These are phyloP conservation scores for Trichoderma virens DNA, from an alignment of 495 filamentous ascomycete species.

Conservation along the genomic window DNA sequence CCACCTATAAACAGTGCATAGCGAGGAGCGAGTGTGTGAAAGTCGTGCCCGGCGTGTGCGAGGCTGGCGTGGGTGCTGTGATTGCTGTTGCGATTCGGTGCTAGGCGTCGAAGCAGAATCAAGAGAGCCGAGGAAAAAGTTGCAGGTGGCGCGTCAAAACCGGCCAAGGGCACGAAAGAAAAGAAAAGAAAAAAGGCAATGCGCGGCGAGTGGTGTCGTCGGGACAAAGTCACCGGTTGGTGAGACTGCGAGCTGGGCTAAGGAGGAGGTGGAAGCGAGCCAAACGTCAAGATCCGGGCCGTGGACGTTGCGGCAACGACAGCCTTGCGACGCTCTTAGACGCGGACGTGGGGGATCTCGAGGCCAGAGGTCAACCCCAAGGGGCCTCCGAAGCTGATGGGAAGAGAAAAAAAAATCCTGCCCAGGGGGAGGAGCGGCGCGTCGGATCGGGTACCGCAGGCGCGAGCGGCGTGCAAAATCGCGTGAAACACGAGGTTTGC, in stretches of 20 bases:
- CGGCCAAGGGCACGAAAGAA: neutral
- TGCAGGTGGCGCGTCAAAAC: neutral
- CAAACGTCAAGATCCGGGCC: neutral
- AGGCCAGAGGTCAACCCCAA: neutral
- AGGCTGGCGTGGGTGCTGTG: neutral
- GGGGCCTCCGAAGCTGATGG: neutral
- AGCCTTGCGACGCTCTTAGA: conserved; percentile 1
- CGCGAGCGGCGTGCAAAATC: conserved; percentile 26
- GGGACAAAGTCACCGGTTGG: conserved; percentile 1
- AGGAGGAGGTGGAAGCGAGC: neutral
- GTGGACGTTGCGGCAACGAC: neutral
- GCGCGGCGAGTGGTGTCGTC: conserved; percentile 4
- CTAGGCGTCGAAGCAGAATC: neutral
- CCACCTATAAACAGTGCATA: conserved; percentile 4
- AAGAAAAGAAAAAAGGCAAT: neutral
- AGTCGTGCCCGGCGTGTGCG: neutral
- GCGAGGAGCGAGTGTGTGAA: neutral
- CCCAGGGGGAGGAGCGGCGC: conserved; percentile 11
- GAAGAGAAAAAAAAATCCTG: conserved; percentile 6
- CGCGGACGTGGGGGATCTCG: conserved; percentile 6
- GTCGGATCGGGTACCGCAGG: conserved; percentile 12
- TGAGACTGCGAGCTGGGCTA: neutral
- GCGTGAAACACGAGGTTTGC: conserved; percentile 35
- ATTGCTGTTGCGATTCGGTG: neutral
- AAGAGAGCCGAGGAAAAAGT: neutral